Conservation (phyloP, 106 monocot genomes). For the Dioscorea alata region DNA sequence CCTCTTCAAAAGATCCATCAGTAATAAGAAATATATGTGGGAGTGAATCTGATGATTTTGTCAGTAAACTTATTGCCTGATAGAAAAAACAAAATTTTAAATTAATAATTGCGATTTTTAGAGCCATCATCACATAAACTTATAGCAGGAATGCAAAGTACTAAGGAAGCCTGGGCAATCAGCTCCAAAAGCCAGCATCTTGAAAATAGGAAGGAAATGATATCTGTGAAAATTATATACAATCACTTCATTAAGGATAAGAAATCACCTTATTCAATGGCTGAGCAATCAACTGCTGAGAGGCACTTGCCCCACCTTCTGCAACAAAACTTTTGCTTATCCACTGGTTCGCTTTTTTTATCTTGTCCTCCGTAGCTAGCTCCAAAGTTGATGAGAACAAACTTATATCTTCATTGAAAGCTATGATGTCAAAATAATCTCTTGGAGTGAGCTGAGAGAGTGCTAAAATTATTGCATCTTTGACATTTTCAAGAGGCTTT, state of each 20-base stretch:
- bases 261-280: conserved; percentile 66
- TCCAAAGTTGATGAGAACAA: conserved; percentile 75
- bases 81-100: conserved; percentile 1
- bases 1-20: conserved; percentile 92
- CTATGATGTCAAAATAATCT: conserved; percentile 73
- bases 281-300: conserved; percentile 52
- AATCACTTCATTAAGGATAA: not conserved
- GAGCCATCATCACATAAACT: no score
- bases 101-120: no score
- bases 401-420: conserved; percentile 62
- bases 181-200: no score
- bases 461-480: conserved; percentile 48
- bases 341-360: conserved; percentile 63
- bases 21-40: conserved; percentile 84
- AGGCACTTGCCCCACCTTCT: conserved; percentile 64
- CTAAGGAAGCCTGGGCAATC: no score
- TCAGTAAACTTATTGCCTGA: conserved; percentile 57
- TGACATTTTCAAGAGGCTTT: conserved; percentile 70
- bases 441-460: conserved; percentile 53
- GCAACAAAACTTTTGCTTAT: conserved; percentile 61
- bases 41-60: conserved; percentile 33
- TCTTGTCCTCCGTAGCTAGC: conserved; percentile 42
- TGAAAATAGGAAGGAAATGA: no score
- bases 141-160: no score
- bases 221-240: not conserved